These are phyloP conservation scores for Chimonanthus salicifolius DNA, from an alignment of 164 flowering plant genomes.

Conservation along the genomic window DNA sequence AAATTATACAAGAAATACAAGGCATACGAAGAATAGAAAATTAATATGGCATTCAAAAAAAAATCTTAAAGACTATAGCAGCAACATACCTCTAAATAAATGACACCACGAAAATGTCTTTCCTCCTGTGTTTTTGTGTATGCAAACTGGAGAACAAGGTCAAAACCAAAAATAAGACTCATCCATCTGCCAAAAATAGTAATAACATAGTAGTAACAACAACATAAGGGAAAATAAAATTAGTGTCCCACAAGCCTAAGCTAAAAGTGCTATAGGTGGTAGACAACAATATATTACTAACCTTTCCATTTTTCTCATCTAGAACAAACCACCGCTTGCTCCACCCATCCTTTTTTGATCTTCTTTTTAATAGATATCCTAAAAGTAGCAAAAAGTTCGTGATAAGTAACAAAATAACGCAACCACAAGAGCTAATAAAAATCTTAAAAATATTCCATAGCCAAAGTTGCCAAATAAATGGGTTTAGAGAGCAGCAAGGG, in stretches of 20 bases:
- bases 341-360: conserved; percentile 93
- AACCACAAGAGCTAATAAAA: neutral
- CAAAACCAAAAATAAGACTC: neutral
- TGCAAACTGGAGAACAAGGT: conserved; percentile 62
- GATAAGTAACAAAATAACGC: neutral
- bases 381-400: conserved; percentile 5
- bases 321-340: conserved; percentile 95
- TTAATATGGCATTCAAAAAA: neutral
- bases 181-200: neutral
- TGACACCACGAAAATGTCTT: conserved; percentile 85
- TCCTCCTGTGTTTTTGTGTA: conserved; percentile 99
- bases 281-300: conserved; percentile 18
- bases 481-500: no score
- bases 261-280: neutral
- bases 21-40: neutral
- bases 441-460: neutral
- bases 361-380: conserved; percentile 89
- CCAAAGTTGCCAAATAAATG: neutral
- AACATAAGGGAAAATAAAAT: neutral
- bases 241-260: neutral
- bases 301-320: conserved; percentile 97
- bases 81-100: conserved; percentile 74
- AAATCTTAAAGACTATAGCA: neutral
- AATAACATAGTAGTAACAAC: neutral
- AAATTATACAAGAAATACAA: neutral